Base-by-base conservation (phyloP, 75 land plant species). In the Cupressus sempervirens region DNA sequence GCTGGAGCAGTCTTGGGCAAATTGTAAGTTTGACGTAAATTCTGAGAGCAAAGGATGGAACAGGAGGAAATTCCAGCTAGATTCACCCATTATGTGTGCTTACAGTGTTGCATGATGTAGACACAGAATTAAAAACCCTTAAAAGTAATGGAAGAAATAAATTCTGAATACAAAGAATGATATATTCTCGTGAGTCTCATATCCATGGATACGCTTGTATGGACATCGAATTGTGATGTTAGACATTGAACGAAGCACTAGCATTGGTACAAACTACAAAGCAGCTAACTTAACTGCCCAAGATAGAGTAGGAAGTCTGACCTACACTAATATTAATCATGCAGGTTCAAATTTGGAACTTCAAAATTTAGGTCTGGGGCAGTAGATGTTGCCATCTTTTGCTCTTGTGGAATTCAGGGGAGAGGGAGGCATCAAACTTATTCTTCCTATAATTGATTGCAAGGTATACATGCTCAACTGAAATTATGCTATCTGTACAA, bases 241-340 rank as follows among this genome's bases (percentile, higher is more conserved):
- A 79, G 29, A 43, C 32, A 79, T 79, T 45, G 40, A 43, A 79
- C 32, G 29, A 43, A 79, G 14, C 29, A 45, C 45, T 38, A 38
- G 40, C 2, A 38, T 38, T 38, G 45, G 4, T 43, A 43, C 6
- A n/a, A n/a, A n/a, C n/a, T n/a, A n/a, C n/a, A 43, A 43, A 4
- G 45, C 30, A 50, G n/a, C 48, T 40, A 76, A 38, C 77, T 75
- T 79, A 79, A 4, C 81, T 79, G 5, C 48, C 81, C 34, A 45
- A 72, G 81, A 79, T 79, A 45, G 13, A 43, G 81, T 76, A 79
- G n/a, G 46, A n/a, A 7, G 20, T 79, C 81, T 43, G n/a, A 79
- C 30, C 30, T 79, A 79, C 40, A 6, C 14, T 79, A 79, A 38
- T 38, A 38, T 38, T 38, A 48, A 26, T 79, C 50, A 79, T 26